Evolutionary conservation across 192 early-diverging fungal genomes (phyloP), one percentile per base, ranked within the genome.

Genomic region (Backusella liffmaniae): DNA sequence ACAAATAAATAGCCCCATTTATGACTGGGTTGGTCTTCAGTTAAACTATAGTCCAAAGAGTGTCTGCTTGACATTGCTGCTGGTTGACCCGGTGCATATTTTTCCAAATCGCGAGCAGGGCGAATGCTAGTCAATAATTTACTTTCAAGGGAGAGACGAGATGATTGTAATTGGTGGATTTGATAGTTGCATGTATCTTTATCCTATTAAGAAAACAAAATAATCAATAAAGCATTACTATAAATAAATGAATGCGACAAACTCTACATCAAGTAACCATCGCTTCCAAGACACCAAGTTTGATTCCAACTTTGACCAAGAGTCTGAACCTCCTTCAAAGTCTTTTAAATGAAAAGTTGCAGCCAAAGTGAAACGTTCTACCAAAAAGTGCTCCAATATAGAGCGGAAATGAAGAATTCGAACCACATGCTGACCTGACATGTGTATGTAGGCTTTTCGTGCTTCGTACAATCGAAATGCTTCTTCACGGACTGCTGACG

Each of bases 381-480:
- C 89, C 75, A 87, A 84, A 75, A 41, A 56, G 29, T 73, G 69
- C 86, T 83, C 56, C 81, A 71, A 15, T 78, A 80, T 39, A 79
- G 80, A 72, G 84, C 84, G 70, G 89, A 92, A 56, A 76, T 78
- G 35, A 87, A 84, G 42, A 21, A 90, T 85, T 59, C 84, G 77
- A 62, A 91, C 73, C 13, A 85, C 78, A 74, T 90, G 86, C 37
- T 91, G 79, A 56, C 90, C 79, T 36, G 87, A 84, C 6, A 85
- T 81, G 37, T 80, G 85, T 65, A 91, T 88, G 75, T 90, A 92
- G 34, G 75, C 84, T 75, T 92, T 91, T 37, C 89, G 81, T 8
- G 88, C 80, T 72, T 91, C 89, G 67, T 83, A 90, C 29, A 91
- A 82, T 35, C 88, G 84, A 35, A 90, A 91, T 0, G 90, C 88